Evolutionary conservation across 495 filamentous ascomycete species (phyloP).

Genomic region (Trichoderma parareesei): DNA sequence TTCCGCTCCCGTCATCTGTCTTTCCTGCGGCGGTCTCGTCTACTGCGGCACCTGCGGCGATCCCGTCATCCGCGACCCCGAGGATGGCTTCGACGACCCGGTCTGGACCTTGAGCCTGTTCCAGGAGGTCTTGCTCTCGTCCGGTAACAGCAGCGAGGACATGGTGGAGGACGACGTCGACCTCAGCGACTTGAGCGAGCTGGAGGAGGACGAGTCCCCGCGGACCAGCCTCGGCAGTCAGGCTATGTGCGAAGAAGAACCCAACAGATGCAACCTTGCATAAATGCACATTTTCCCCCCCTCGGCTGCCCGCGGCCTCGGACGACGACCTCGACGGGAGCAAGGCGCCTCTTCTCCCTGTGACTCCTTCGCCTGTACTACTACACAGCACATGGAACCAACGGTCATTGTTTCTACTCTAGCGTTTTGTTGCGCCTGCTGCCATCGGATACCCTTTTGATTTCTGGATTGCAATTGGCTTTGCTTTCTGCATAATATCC

Average conservation of each 20-base stretch:
- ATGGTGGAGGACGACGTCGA: conserved; percentile 12
- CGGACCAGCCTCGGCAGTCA: too few relatives aligned
- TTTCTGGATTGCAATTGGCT: conserved; percentile 2
- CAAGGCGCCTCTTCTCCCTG: not conserved
- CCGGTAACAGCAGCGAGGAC: conserved; percentile 13
- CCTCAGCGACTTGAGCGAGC: conserved; percentile 10
- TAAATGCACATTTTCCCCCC: not conserved
- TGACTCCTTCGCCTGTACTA: not conserved
- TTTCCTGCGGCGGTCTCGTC: conserved; percentile 20
- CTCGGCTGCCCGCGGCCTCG: not conserved
- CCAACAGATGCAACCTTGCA: not conserved
- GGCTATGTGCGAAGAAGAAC: too few relatives aligned
- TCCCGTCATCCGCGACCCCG: conserved; percentile 11
- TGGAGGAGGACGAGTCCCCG: too few relatives aligned
- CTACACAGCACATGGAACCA: not conserved
- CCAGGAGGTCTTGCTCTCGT: not conserved
- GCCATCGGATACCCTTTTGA: not conserved
- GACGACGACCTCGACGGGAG: not conserved
- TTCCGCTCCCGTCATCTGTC: conserved; percentile 23
- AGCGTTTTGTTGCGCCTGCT: not conserved
- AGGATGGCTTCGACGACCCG: not conserved
- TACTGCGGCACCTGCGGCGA: conserved; percentile 32
- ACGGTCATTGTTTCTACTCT: not conserved
- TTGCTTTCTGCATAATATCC: conserved; percentile 9
- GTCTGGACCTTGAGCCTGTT: not conserved